Percentiles rank a stretch among this genome's conserved stretches.
These are phyloP conservation scores for Agaricus subrufescens DNA, from an alignment of 768 basidiomycete genomes.

Conservation along the genomic window DNA sequence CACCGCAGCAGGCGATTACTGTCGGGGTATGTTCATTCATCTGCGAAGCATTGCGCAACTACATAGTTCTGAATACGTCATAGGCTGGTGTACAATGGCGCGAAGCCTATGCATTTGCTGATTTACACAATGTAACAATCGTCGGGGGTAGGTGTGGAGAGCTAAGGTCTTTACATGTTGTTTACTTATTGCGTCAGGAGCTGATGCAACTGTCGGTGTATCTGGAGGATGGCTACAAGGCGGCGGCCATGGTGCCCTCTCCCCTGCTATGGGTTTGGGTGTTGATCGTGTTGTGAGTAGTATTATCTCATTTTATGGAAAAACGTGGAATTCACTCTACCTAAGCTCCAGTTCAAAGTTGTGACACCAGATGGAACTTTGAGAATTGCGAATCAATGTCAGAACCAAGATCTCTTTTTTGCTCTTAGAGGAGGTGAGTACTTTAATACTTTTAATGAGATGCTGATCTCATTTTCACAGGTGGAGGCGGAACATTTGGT, in stretches of 20 bases:
- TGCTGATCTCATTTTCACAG: neutral
- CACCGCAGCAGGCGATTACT: constrained; percentile 24
- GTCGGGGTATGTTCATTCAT: constrained; percentile 27
- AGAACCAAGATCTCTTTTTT: constrained; percentile 41
- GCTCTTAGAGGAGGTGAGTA: constrained; percentile 37
- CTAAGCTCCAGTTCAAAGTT: constrained; percentile 21
- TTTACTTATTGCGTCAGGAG: constrained; percentile 2
- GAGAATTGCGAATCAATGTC: constrained; percentile 34
- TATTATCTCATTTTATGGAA: neutral
- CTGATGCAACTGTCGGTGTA: constrained; percentile 36
- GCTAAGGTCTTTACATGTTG: too few relatives aligned
- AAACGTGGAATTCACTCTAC: neutral
- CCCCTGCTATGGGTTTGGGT: constrained; percentile 40
- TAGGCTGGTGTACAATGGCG: constrained; percentile 44
- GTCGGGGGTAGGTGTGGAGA: constrained; percentile 31
- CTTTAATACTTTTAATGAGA: neutral
- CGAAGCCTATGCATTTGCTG: constrained; percentile 40
- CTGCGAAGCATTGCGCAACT: neutral
- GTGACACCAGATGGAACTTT: constrained; percentile 41
- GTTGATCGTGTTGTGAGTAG: constrained; percentile 39
- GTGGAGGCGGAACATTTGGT: constrained; percentile 36
- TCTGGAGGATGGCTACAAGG: constrained; percentile 41
- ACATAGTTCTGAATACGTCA: neutral
- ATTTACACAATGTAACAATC: constrained; percentile 37
- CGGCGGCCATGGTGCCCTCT: constrained; percentile 40